A percentile compares a stretch with the other conserved stretches of the same genome.
These are phyloP conservation scores for Aspergillus mulundensis DNA, from an alignment of 495 filamentous ascomycete genomes.

Conservation along the genomic window DNA sequence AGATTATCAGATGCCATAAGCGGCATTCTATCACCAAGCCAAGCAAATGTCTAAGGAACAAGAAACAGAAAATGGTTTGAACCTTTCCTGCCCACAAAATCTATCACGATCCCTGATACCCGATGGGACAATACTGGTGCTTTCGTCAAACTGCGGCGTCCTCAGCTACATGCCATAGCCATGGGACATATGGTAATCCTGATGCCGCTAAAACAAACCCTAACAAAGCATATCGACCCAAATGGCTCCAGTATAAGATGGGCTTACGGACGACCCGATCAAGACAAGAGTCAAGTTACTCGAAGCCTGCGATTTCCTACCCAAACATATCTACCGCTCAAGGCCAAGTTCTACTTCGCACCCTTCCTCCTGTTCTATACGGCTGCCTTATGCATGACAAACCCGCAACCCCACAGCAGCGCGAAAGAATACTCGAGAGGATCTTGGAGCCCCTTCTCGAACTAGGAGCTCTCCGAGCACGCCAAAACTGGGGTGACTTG, in stretches of 20 bases:
- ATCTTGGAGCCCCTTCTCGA: slow-evolving; percentile 35
- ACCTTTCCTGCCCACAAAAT: slow-evolving; percentile 40
- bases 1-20: slow-evolving; percentile 12
- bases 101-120: slow-evolving; percentile 34
- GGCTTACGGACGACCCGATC: slow-evolving; percentile 34
- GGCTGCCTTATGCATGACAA: slow-evolving; percentile 46
- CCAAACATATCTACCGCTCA: slow-evolving; percentile 38
- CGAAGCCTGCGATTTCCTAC: slow-evolving; percentile 35
- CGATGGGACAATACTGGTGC: slow-evolving; percentile 40
- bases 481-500: slow-evolving; percentile 28
- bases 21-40: not conserved
- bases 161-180: slow-evolving; percentile 41
- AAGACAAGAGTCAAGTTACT: slow-evolving; percentile 39
- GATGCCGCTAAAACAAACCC: slow-evolving; percentile 38
- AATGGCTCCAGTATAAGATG: slow-evolving; percentile 22
- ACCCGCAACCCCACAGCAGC: slow-evolving; percentile 34
- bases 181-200: slow-evolving; percentile 46
- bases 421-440: slow-evolving; percentile 36
- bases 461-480: slow-evolving; percentile 33
- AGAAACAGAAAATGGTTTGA: slow-evolving; percentile 38
- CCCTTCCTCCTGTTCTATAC: slow-evolving; percentile 53
- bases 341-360: slow-evolving; percentile 48
- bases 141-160: slow-evolving; percentile 46
- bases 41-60: slow-evolving; percentile 22
- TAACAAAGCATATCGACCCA: slow-evolving; percentile 24